Conservation (phyloP, 148 eudicot species). For the Polygonum aviculare region DNA sequence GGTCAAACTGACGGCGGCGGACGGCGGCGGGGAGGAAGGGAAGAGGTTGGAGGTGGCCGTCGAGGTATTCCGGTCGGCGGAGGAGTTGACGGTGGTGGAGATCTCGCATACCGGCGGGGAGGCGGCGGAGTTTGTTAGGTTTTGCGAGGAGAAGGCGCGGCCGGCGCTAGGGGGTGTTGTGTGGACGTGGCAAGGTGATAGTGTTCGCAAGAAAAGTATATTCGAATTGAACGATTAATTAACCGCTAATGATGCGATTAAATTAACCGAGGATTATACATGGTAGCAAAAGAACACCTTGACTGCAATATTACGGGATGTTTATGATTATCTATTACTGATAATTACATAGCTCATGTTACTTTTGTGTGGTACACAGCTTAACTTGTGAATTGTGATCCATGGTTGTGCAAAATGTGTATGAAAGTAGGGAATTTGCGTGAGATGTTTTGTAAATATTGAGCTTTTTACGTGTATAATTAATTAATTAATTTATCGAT, state of each 20-base stretch:
- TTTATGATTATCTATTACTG: neutral
- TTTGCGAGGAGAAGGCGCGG: conserved; percentile 18
- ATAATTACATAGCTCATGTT: neutral
- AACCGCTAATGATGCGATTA: neutral
- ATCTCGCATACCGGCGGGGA: conserved; percentile 16
- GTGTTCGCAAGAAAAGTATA: neutral
- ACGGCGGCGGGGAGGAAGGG: neutral
- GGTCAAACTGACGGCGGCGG: conserved; percentile 17
- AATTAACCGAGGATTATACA: neutral
- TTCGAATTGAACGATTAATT: neutral
- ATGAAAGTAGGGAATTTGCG: neutral
- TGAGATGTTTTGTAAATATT: neutral
- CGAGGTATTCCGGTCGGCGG: conserved; percentile 23
- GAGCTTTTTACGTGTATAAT: neutral
- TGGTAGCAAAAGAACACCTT: neutral
- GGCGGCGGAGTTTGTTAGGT: conserved; percentile 15
- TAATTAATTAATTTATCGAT: neutral
- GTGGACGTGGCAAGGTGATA: conserved; percentile 24
- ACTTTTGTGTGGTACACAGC: neutral
- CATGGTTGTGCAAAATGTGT: neutral
- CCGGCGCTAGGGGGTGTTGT: conserved; percentile 21
- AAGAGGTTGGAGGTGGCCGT: conserved; percentile 15
- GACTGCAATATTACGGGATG: neutral
- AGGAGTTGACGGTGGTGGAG: conserved; percentile 25
- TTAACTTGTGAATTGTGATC: neutral